Percentiles rank a stretch among this genome's conserved stretches.
These are phyloP conservation scores for Vanrija sp. DNA, from an alignment of 1,284 basidiomycete genomes.

Conservation along the genomic window DNA sequence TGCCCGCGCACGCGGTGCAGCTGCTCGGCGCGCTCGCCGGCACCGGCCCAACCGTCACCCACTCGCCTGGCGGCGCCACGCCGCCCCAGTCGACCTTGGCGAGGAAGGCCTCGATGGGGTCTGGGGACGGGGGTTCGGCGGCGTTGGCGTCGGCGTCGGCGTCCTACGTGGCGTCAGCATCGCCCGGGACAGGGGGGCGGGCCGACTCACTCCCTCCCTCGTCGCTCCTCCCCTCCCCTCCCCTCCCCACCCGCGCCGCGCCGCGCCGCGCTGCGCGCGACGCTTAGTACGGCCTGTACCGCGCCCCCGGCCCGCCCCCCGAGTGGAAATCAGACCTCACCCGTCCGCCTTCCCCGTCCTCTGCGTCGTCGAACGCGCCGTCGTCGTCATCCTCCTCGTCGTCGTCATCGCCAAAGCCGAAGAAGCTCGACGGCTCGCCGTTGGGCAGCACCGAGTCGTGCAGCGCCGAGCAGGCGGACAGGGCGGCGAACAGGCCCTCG, in stretches of 20 bases:
- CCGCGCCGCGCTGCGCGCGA: no score
- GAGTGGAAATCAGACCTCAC: constrained; percentile 86
- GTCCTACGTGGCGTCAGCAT: background rate
- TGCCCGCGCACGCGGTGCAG: background rate
- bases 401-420: constrained; percentile 49
- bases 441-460: constrained; percentile 66
- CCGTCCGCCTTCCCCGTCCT: constrained; percentile 62
- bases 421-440: constrained; percentile 47
- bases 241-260: background rate
- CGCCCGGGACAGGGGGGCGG: background rate
- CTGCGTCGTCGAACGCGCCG: constrained; percentile 58
- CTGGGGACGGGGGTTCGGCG: constrained; percentile 45
- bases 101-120: constrained; percentile 62
- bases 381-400: constrained; percentile 46
- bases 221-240: background rate
- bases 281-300: constrained; percentile 87
- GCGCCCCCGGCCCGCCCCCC: constrained; percentile 55
- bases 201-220: constrained; percentile 13
- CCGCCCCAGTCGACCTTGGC: constrained; percentile 59
- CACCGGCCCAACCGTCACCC: background rate
- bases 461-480: constrained; percentile 83
- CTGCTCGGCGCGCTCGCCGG: background rate
- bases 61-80: constrained; percentile 6
- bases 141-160: background rate
- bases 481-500: constrained; percentile 77